Evolutionary conservation across 805 yeast genomes (phyloP), one percentile per base, ranked within the genome.

Genomic region (Nakazawaea populi): DNA sequence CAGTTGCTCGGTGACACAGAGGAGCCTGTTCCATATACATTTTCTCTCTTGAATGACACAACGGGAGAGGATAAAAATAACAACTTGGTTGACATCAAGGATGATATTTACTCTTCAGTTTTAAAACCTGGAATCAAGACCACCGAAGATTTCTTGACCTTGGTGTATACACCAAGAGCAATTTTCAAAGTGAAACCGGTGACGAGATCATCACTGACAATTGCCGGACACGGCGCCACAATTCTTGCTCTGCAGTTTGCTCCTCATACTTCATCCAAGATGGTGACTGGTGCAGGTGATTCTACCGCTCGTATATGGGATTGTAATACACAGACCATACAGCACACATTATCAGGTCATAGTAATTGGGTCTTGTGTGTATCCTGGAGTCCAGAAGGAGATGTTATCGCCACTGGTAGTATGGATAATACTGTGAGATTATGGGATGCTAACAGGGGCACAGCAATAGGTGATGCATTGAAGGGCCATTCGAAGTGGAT

Each of bases 221-320:
- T 94, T 49, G 80, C 96, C 1, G 99, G 99, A 5, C 99, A 94
- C 64, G 96, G 96, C 1, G 81, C 96, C 2, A 94, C 98, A 0
- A 89, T 94, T 54, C 72, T 94, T 56, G 88, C 97, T 53, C 86
- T 94, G 41, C 91, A 87, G 55, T 94, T 94, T 75, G 95, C 99
- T 1, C 99, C 99, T 32, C 77, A 87, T 60, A 84, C 91, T 14
- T 80, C 92, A 14, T 76, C 91, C 2, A 74, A 88, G 58, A 82
- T 91, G 85, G 94, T 88, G 40, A 87, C 97, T 0, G 99, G 99
- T 37, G 89, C 97, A 5, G 99, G 99, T 43, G 99, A 94, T 67
- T 80, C 85, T 37, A 91, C 98, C 7, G 97, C 98, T 2, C 76
- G 98, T 63, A 79, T 92, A 45, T 94, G 99, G 99, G 97, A 91